Evolutionary conservation across 768 basidiomycete species (phyloP), one percentile per base, ranked within the genome.

Genomic region (Auriscalpium orientale): DNA sequence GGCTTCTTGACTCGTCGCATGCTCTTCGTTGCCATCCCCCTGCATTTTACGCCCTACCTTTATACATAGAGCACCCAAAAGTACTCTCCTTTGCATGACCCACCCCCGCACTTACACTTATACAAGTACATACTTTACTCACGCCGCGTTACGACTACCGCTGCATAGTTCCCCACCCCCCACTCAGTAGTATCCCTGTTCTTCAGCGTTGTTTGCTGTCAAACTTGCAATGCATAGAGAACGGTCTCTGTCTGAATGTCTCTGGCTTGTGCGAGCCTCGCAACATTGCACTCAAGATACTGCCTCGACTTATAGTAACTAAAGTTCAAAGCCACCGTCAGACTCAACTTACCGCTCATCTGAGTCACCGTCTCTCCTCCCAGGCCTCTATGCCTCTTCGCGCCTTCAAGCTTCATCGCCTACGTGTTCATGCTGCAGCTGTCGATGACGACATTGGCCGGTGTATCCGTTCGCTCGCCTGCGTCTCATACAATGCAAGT

Each of bases 141-240:
- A 58, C 58, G 48, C 40, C 40, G 15, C 18, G 18, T 18, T 13
- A 15, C 18, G 15, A 18, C 13, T 45, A 36, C 35, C 33, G 46
- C 33, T 33, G 33, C 36, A 46, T 35, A 53, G 34, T n/a, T 50
- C 43, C 54, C 21, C 38, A 6, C 53, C 45, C 60, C 55, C 60
- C 60, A 55, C 60, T 61, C 60, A 61, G 60, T 59, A 60, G 54
- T 58, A 54, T 36, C 35, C 11, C 33, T 22, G 40, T 43, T 43
- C 18, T 43, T 6, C 40, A 8, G 15, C 15, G 15, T 4, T 43
- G 40, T 18, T 43, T 43, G 40, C 18, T 18, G 6, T 18, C 7
- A 28, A 28, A 18, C 4, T 43, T 43, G 40, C 40, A 43, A 43
- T 43, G 40, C 18, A 43, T 18, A 8, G 40, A 43, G 4, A 43